Base-by-base conservation (phyloP, 345 rosid genomes). In the Arabis hirsuta region DNA sequence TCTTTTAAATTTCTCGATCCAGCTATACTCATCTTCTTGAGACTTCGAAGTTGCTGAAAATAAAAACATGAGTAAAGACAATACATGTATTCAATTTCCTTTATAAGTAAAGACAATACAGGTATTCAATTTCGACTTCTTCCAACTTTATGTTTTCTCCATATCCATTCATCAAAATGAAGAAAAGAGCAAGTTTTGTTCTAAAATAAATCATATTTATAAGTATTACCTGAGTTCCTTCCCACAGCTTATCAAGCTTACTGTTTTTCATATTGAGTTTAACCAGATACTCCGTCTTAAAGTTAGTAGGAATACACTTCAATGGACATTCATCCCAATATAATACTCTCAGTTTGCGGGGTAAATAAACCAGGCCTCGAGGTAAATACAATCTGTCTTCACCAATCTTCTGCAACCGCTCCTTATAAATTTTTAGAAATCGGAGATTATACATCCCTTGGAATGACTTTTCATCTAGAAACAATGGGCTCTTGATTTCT, bases 261-360 rank as follows among this genome's bases (percentile, higher is more conserved):
- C 41, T 55, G 29, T 27, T 27, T 27, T 27, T 4, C 29, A 7
- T 55, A 7, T 20, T n/a, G 9, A 55, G 41, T 2, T 31, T 7
- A 32, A 55, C 60, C 10, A 55, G 29, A 31, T 5, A 55, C 39
- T 55, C 60, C 4, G 41, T 10, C 16, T 11, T 29, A 32, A 55
- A 55, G 34, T 32, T 55, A 12, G 13, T n/a, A 55, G 60, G 60
- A 22, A 55, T 12, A 27, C 60, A 32, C 16, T 7, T 55, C 38
- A 55, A 27, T 6, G 60, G 41, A 13, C 9, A 55, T 27, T 26
- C 39, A 55, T 55, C 41, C 60, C 60, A 55, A 3, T 55, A 7
- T 55, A 55, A 19, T 27, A 55, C 4, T 55, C 60, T 55, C 12
- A 57, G 62, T 34, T 57, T 57, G 7, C 45, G 62, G 24, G 62